Evolutionary conservation across 106 monocot species (phyloP), one percentile per base, ranked within the genome.

Genomic region (Vanilla planifolia): DNA sequence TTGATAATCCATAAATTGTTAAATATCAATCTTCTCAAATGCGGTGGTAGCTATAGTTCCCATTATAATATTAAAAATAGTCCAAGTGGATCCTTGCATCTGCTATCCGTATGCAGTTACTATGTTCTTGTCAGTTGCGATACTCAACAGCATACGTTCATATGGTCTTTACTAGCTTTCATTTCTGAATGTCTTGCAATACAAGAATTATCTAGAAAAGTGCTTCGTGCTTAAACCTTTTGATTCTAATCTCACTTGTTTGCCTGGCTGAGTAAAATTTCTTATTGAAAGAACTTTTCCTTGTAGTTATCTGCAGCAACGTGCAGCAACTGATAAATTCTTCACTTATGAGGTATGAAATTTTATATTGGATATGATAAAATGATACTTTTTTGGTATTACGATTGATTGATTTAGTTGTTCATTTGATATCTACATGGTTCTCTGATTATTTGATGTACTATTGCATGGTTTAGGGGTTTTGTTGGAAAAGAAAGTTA

Each of bases 331-430:
- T 7, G 92, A 92, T 33, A 73, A 69, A 45, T 75, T 77, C 36
- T 98, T 98, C 71, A 67, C 98, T 33, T 98, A 88, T 73, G 98
- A 98, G 98, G 98, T 98, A 81, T 53, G 15, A 10, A 14, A 29
- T 17, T 53, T 5, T 10, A 4, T 27, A 30, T 30, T 29, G 4
- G 30, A 27, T 53, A 30, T 53, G 0, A 30, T n/a, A 8, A 30
- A 53, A n/a, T n/a, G 29, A 6, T 53, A 16, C 17, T 17, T 4
- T 32, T 27, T 32, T 30, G n/a, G 15, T 6, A 53, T 53, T 28
- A 27, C n/a, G 5, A 13, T 32, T 53, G 15, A 32, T 27, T 29
- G 32, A 30, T 53, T 53, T 53, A 30, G 28, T 4, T 53, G 4
- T 53, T 29, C 1, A 53, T 8, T 29, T 53, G 28, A 53, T 16